phyloP scores from a whole-genome alignment of 1,284 basidiomycete genomes.

The Chondrostereum purpureum region DNA sequence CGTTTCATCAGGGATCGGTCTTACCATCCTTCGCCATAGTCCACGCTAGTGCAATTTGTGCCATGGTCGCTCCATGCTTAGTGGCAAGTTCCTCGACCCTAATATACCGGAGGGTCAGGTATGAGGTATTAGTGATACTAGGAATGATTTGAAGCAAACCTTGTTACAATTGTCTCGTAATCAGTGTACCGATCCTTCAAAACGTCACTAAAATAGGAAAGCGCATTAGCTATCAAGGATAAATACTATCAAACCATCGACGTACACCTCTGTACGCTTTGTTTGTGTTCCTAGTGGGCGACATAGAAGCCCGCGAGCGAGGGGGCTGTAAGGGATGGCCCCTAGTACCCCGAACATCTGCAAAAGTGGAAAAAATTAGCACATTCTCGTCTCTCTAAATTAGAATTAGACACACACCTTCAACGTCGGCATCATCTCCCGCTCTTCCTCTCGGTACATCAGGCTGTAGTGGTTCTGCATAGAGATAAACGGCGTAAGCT shows the following conservation, averaged over 20 bases:
- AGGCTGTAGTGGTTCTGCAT: background rate
- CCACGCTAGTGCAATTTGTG: background rate
- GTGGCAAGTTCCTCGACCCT: background rate
- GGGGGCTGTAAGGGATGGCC: conserved; percentile 44
- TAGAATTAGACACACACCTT: conserved; percentile 25
- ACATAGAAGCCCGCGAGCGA: conserved; percentile 40
- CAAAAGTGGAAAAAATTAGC: background rate
- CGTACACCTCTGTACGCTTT: conserved; percentile 29
- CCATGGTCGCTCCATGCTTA: background rate
- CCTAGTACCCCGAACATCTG: conserved; percentile 32
- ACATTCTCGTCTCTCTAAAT: background rate
- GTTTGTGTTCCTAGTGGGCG: conserved; percentile 31
- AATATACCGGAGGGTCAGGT: background rate
- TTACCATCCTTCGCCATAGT: background rate
- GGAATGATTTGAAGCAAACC: background rate
- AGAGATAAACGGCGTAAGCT: too few relatives aligned
- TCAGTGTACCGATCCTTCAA: too few relatives aligned
- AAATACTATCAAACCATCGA: background rate
- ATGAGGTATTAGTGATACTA: background rate
- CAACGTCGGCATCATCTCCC: conserved; percentile 60
- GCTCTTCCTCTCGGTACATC: conserved; percentile 30
- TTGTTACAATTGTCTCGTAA: conserved; percentile 1
- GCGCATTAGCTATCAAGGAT: too few relatives aligned
- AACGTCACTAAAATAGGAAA: too few relatives aligned
- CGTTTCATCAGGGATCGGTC: too few relatives aligned